Conservation (phyloP, 177 flowering plant genomes). For the Vitis hybrid region DNA sequence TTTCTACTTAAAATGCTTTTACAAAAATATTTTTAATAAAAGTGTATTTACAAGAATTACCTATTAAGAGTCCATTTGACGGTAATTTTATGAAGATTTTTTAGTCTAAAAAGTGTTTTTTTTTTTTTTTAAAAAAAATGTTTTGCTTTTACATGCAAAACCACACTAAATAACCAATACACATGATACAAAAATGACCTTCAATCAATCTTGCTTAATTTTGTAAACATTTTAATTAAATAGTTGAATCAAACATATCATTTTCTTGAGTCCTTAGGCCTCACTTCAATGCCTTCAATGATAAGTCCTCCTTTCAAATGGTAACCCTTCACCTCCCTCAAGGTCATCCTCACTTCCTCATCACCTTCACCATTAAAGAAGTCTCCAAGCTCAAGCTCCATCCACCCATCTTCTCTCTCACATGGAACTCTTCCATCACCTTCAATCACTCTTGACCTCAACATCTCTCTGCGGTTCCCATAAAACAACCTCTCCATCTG, state of each 20-base stretch:
- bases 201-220: too few relatives aligned
- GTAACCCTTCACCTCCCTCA: conserved; percentile 40
- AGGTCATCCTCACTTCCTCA: conserved; percentile 35
- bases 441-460: conserved; percentile 8
- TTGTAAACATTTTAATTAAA: too few relatives aligned
- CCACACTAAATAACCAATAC: too few relatives aligned
- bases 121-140: too few relatives aligned
- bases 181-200: too few relatives aligned
- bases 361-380: conserved; percentile 23
- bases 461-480: conserved; percentile 12
- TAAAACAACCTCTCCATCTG: conserved; percentile 7
- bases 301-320: conserved; percentile 47
- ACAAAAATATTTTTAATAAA: too few relatives aligned
- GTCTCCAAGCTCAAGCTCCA: conserved; percentile 60
- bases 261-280: conserved; percentile 21
- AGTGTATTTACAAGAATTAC: too few relatives aligned
- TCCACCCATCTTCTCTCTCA: conserved; percentile 53
- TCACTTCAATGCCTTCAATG: conserved; percentile 47
- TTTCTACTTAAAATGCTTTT: too few relatives aligned
- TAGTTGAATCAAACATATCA: not conserved
- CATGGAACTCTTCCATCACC: conserved; percentile 17
- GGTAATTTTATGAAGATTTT: too few relatives aligned
- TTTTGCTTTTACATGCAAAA: too few relatives aligned
- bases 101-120: too few relatives aligned
- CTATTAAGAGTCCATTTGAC: too few relatives aligned